Evolutionary conservation across 2,329 filamentous ascomycete species (phyloP), one percentile per base, ranked within the genome.

Genomic region (Zopfia rhizophila): DNA sequence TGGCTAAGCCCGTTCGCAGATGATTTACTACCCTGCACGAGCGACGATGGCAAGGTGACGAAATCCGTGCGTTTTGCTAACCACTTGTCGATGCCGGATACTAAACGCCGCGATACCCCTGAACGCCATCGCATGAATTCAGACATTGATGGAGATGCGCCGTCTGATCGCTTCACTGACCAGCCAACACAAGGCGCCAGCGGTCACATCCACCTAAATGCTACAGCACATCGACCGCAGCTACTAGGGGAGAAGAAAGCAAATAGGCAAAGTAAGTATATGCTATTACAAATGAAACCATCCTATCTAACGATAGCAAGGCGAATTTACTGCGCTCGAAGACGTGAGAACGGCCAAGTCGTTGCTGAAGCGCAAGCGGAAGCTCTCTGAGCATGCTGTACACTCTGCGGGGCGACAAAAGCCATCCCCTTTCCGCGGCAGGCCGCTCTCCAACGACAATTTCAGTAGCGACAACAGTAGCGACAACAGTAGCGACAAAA

Each of bases 351-450:
- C n/a, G n/a, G n/a, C n/a, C n/a, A n/a, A n/a, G n/a, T n/a, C n/a
- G n/a, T n/a, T n/a, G n/a, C n/a, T n/a, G n/a, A n/a, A n/a, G 33
- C 46, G 33, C 43, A 53, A 53, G 46, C 42, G 43, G 32, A 47
- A 38, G 40, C 21, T 27, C 28, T 16, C 17, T 37, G 36, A 27
- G 33, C 45, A 14, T 40, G 19, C 27, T 25, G 17, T 18, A 37
- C 23, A 14, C 27, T 35, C 43, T 11, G 28, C 36, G 27, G 36
- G 14, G 43, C 43, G 23, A 33, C 43, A 22, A 35, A 40, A 38
- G 33, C 45, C 25, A 32, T 33, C 16, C 21, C 25, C 25, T 22
- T 25, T 17, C 36, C 17, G 22, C 14, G 23, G 21, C 21, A 33
- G 17, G 23, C 28, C 43, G 36, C 16, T 46, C 45, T 16, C 38